Evolutionary conservation across 2,329 filamentous ascomycete species (phyloP).

Genomic region (Penicillium sp.): DNA sequence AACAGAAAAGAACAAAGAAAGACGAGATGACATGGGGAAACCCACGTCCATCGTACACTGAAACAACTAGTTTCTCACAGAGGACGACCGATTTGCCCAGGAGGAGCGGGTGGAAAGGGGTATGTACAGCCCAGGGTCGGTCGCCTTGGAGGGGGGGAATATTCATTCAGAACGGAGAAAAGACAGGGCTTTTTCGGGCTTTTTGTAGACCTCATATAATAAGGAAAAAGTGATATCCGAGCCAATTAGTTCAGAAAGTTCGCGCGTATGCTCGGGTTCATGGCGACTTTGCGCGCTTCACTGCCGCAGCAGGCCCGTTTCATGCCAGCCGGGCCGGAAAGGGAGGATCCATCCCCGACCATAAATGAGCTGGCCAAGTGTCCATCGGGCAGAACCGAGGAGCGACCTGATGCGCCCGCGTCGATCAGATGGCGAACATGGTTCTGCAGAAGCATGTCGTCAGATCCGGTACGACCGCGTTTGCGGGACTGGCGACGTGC

Average conservation of each 20-base stretch:
- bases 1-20: constrained; percentile 23
- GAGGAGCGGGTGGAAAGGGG: constrained; percentile 8
- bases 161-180: constrained; percentile 26
- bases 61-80: constrained; percentile 10
- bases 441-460: constrained; percentile 38
- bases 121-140: constrained; percentile 26
- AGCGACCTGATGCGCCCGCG: constrained; percentile 24
- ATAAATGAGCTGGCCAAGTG: constrained; percentile 34
- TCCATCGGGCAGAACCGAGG: constrained; percentile 33
- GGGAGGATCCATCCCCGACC: constrained; percentile 23
- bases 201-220: constrained; percentile 28
- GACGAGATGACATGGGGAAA: constrained; percentile 20
- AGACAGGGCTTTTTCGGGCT: constrained; percentile 30
- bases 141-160: constrained; percentile 27
- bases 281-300: constrained; percentile 37
- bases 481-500: constrained; percentile 35
- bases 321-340: constrained; percentile 38
- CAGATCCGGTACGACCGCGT: constrained; percentile 41
- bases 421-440: constrained; percentile 41
- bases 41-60: constrained; percentile 30
- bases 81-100: constrained; percentile 21
- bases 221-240: constrained; percentile 18
- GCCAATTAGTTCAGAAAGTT: constrained; percentile 27
- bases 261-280: constrained; percentile 34
- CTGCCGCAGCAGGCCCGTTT: constrained; percentile 44